These are phyloP conservation scores for Melaleuca alternifolia DNA, from an alignment of 345 rosid species.

Conservation along the genomic window DNA sequence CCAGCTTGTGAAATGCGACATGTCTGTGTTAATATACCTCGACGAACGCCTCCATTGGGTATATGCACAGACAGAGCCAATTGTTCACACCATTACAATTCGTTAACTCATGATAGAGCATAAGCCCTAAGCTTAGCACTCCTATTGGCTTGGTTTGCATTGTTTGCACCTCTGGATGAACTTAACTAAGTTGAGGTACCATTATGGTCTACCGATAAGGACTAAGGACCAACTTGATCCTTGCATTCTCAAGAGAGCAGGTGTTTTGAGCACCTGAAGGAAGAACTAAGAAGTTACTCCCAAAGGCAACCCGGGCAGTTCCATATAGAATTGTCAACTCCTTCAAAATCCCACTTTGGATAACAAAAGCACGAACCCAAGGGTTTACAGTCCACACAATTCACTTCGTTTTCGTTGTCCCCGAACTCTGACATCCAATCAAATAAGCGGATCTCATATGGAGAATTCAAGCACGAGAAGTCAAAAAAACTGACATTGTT, in stretches of 20 bases:
- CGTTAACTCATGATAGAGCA: not conserved
- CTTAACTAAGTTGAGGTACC: not conserved
- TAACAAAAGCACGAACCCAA: conserved; percentile 2
- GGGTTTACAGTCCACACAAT: conserved; percentile 5
- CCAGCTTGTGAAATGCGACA: not conserved
- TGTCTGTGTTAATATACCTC: not conserved
- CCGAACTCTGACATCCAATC: conserved; percentile 47
- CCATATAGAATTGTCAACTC: not conserved
- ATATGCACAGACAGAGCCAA: not conserved
- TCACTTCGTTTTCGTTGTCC: conserved; percentile 13
- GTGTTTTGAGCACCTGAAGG: not conserved
- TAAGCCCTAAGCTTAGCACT: not conserved
- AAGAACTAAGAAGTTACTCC: not conserved
- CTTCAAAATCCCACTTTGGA: not conserved
- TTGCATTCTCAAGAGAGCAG: not conserved
- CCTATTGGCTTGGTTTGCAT: not conserved
- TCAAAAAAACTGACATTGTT: not conserved
- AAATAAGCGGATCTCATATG: conserved; percentile 32
- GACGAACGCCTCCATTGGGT: not conserved
- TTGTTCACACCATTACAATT: not conserved
- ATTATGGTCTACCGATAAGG: not conserved
- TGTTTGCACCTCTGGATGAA: not conserved
- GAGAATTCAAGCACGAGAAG: conserved; percentile 18
- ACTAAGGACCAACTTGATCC: not conserved
- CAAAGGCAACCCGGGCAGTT: not conserved